Evolutionary conservation across 164 flowering plant genomes (phyloP), one percentile per base, ranked within the genome.

Genomic region (Brasenia schreberi): DNA sequence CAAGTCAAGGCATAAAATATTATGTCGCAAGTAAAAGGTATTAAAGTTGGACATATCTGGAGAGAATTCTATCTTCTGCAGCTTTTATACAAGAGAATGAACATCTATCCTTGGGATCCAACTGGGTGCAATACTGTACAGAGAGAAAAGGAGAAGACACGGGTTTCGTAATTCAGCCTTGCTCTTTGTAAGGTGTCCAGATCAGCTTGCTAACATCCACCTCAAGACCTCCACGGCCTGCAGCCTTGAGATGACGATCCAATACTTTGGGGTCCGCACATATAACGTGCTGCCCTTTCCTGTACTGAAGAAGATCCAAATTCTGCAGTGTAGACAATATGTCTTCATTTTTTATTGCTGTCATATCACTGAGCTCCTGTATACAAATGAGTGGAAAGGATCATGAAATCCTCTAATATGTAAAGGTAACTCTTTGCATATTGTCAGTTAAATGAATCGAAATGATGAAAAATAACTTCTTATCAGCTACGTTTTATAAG

Each of bases 281-380:
- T 17, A 94, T 94, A 6, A 85, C 96, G 71, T 94, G 98, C 80
- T 91, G 96, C 44, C 98, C 98, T 79, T 91, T 91, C 67, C 98
- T 79, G 81, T 91, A 94, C 72, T 91, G 98, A 39, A 94, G 91
- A 79, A 94, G 75, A 43, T 94, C 98, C 56, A 94, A 82, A 70
- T 81, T 80, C 80, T 94, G 98, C 58, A 94, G 89, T 33, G 98
- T 91, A 49, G 76, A 68, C 72, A 91, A 72, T 6, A 94, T 91
- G 70, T 94, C 98, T 58, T 90, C 98, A 12, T 95, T 86, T 71
- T 83, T 89, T 52, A 85, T 87, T 62, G 96, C 98, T 1, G 98
- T 94, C 98, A 94, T 91, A 79, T 94, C 98, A 74, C 97, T 94
- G 18, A 94, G 95, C 75, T 94, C 99, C 99, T 94, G 82, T 63